Evolutionary conservation across 2,329 filamentous ascomycete species (phyloP).

Genomic region (Xylariales sp.): DNA sequence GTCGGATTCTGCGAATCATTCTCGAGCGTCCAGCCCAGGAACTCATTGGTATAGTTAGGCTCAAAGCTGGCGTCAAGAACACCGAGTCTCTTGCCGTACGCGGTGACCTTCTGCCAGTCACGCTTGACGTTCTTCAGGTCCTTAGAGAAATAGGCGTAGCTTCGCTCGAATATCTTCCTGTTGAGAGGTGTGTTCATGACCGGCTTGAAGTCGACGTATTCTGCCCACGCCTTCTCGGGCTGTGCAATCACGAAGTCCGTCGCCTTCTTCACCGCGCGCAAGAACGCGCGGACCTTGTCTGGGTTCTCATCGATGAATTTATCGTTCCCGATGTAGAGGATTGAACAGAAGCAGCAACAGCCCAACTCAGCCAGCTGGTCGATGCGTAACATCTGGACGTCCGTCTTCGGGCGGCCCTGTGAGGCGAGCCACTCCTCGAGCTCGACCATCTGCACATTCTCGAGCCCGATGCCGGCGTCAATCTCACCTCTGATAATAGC

Average conservation of each 20-base stretch:
- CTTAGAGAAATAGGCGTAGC: slow-evolving; percentile 79
- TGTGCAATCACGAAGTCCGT: slow-evolving; percentile 77
- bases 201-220: slow-evolving; percentile 79
- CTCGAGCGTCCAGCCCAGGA: slow-evolving; percentile 73
- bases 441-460: slow-evolving; percentile 87
- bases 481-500: slow-evolving; percentile 79
- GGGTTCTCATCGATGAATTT: slow-evolving; percentile 73
- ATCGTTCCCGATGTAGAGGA: slow-evolving; percentile 84
- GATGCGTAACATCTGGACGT: slow-evolving; percentile 84
- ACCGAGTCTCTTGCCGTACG: slow-evolving; percentile 78
- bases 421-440: slow-evolving; percentile 78
- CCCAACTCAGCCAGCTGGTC: slow-evolving; percentile 82
- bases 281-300: slow-evolving; percentile 73
- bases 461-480: slow-evolving; percentile 79
- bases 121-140: slow-evolving; percentile 79
- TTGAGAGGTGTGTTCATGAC: slow-evolving; percentile 75
- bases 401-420: slow-evolving; percentile 71
- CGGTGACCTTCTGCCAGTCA: slow-evolving; percentile 82
- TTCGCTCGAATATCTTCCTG: slow-evolving; percentile 83
- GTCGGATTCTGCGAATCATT: slow-evolving; percentile 73
- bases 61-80: slow-evolving; percentile 72
- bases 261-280: slow-evolving; percentile 78
- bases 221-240: slow-evolving; percentile 72
- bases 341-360: slow-evolving; percentile 86
- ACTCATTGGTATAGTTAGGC: slow-evolving; percentile 81